A percentile compares a stretch with the other conserved stretches of the same genome.
Conservation (phyloP, 1,284 basidiomycete genomes). For the Phylloboletellus chloephorus region DNA sequence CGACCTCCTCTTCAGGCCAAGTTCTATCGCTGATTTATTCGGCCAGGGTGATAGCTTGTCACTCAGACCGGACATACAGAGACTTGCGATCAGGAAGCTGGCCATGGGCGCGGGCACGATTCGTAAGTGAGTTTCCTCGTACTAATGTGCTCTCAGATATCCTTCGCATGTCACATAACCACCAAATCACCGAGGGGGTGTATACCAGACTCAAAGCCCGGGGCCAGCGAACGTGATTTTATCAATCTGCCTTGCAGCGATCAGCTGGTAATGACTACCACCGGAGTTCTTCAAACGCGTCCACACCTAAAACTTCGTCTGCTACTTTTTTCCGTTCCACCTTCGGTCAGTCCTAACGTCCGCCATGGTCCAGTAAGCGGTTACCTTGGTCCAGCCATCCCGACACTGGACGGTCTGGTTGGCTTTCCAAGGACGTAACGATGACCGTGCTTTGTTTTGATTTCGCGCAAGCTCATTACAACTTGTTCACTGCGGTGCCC, state of each 20-base stretch:
- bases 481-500: conserved; percentile 4
- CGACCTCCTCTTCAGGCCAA: too few relatives aligned
- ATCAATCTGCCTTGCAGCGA: neutral
- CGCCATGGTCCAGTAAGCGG: neutral
- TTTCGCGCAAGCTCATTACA: conserved; percentile 1
- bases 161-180: too few relatives aligned
- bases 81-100: too few relatives aligned
- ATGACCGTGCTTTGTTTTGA: conserved; percentile 9
- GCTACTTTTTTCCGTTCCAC: neutral
- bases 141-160: too few relatives aligned
- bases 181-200: neutral
- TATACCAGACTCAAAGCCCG: neutral
- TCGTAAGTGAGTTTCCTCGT: neutral
- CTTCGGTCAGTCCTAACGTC: neutral
- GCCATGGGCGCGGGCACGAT: too few relatives aligned
- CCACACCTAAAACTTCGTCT: too few relatives aligned
- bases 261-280: neutral
- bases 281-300: too few relatives aligned
- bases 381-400: conserved; percentile 6
- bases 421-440: conserved; percentile 9
- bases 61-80: too few relatives aligned
- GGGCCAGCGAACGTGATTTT: neutral
- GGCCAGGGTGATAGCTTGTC: too few relatives aligned
- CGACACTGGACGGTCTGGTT: conserved; percentile 28
- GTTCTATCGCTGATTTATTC: too few relatives aligned